Conservation (phyloP, 495 filamentous ascomycete genomes). For the Aspergillus avenaceus region DNA sequence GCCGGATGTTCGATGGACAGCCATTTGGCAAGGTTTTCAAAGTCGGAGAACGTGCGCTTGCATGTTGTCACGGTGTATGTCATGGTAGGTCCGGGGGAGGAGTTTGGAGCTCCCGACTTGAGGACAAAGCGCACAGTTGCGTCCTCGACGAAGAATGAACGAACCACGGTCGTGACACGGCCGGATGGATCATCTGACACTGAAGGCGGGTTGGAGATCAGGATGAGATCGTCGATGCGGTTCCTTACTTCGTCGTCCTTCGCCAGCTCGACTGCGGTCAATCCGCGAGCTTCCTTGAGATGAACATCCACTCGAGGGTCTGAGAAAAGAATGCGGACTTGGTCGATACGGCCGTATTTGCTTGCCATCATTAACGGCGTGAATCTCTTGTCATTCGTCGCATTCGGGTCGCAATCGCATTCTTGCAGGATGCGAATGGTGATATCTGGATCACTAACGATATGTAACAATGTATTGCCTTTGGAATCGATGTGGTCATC, state of each 20-base stretch:
- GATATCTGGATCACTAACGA: slow-evolving; percentile 80
- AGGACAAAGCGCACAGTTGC: slow-evolving; percentile 87
- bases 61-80: slow-evolving; percentile 93
- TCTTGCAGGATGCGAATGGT: slow-evolving; percentile 68
- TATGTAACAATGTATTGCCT: slow-evolving; percentile 90
- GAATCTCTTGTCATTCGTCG: slow-evolving; percentile 91
- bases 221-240: slow-evolving; percentile 85
- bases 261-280: slow-evolving; percentile 93
- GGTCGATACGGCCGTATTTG: slow-evolving; percentile 93
- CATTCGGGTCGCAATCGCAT: slow-evolving; percentile 92
- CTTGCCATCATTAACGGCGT: slow-evolving; percentile 98
- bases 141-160: slow-evolving; percentile 98
- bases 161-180: slow-evolving; percentile 85
- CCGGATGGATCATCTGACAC: slow-evolving; percentile 56
- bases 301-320: slow-evolving; percentile 83
- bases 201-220: slow-evolving; percentile 65
- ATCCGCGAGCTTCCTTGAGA: slow-evolving; percentile 78
- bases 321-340: slow-evolving; percentile 81
- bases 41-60: slow-evolving; percentile 82
- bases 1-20: slow-evolving; percentile 90
- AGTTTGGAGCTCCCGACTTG: slow-evolving; percentile 74
- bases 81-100: slow-evolving; percentile 42
- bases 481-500: slow-evolving; percentile 92
- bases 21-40: slow-evolving; percentile 84
- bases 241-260: slow-evolving; percentile 98